These are phyloP conservation scores for Proliferodiscus dingleyae DNA, from an alignment of 2,329 filamentous ascomycete species.

Conservation along the genomic window DNA sequence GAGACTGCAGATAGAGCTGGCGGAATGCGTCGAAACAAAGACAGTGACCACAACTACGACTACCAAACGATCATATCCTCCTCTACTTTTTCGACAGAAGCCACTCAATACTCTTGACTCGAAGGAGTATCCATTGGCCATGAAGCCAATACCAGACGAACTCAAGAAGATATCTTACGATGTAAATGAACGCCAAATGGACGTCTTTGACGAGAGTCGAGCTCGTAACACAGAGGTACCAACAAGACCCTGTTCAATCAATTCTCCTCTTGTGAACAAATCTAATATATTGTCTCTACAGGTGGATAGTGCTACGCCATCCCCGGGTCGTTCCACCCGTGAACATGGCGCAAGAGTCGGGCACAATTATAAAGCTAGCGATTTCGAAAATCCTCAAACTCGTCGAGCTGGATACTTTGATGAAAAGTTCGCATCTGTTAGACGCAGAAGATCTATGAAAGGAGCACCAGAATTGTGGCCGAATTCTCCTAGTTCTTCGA, in stretches of 20 bases:
- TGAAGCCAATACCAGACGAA: constrained; percentile 73
- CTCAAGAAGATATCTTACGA: constrained; percentile 75
- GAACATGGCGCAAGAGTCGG: neutral
- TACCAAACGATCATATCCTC: constrained; percentile 78
- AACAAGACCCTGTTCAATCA: too few species aligned
- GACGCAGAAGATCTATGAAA: constrained; percentile 14
- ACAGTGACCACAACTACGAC: constrained; percentile 88
- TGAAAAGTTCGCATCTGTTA: constrained; percentile 14
- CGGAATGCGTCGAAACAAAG: constrained; percentile 63
- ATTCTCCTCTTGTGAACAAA: constrained; percentile 2
- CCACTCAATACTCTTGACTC: constrained; percentile 66
- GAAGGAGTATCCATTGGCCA: constrained; percentile 85
- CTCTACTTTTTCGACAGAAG: constrained; percentile 69
- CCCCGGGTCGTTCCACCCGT: neutral
- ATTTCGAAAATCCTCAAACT: constrained; percentile 5
- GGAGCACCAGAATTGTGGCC: constrained; percentile 6
- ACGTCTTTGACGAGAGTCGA: constrained; percentile 1
- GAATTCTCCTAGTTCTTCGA: constrained; percentile 19
- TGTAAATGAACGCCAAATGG: constrained; percentile 47
- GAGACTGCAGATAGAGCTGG: constrained; percentile 46
- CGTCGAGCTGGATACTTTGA: constrained; percentile 11
- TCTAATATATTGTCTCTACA: neutral
- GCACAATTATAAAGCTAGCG: neutral
- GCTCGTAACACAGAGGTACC: neutral
- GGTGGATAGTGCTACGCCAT: neutral